Conservation (phyloP, 495 filamentous ascomycete species). For the Penicillium samsonianum region DNA sequence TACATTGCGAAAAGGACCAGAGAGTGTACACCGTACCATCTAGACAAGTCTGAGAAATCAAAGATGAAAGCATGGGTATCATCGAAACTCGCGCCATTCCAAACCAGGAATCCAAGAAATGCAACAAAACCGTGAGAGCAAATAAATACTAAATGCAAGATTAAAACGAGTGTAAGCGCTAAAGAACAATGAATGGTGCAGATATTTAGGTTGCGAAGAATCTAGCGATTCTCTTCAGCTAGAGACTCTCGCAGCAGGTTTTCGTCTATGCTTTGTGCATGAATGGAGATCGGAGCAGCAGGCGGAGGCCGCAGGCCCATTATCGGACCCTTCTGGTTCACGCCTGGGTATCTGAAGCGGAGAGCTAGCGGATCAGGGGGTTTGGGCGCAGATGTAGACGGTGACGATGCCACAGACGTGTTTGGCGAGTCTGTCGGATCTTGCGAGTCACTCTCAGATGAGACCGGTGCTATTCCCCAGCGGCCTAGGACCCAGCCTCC, state of each 20-base stretch:
- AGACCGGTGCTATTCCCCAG: conserved; percentile 50
- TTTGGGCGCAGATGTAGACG: not conserved
- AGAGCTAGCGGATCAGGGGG: conserved; percentile 9
- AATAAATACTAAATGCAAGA: conserved; percentile 12
- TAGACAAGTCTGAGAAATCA: conserved; percentile 7
- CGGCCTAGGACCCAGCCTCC: conserved; percentile 59
- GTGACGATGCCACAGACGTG: conserved; percentile 3
- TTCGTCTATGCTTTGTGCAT: conserved; percentile 41
- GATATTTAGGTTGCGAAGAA: conserved; percentile 1
- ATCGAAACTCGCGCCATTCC: conserved; percentile 10
- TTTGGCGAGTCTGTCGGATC: conserved; percentile 20
- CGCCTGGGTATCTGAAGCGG: conserved; percentile 45
- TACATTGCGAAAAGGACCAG: not conserved
- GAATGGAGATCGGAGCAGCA: conserved; percentile 34
- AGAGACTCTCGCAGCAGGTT: conserved; percentile 44
- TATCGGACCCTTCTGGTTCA: conserved; percentile 53
- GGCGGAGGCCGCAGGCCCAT: conserved; percentile 40
- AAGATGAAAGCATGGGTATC: conserved; percentile 16
- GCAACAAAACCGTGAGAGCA: conserved; percentile 9
- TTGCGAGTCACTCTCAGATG: conserved; percentile 24
- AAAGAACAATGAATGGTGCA: conserved; percentile 10
- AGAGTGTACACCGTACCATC: conserved; percentile 5
- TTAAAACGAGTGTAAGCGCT: conserved; percentile 11
- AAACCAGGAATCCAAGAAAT: conserved; percentile 13
- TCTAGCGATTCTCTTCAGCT: conserved; percentile 27